phyloP scores from a whole-genome alignment of 305 asterid genomes.

The Fraxinus platypoda region DNA sequence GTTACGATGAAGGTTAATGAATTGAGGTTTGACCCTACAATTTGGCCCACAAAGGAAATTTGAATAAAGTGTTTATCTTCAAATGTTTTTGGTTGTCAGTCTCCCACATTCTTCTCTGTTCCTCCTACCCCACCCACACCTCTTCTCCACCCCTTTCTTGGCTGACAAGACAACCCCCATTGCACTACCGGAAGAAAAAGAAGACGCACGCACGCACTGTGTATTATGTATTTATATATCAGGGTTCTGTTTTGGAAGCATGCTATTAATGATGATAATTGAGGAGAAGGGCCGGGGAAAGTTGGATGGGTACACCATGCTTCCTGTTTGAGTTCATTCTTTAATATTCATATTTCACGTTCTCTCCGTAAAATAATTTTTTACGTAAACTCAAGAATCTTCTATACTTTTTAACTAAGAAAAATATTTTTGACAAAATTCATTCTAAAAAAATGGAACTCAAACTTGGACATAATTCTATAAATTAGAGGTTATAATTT shows the following conservation, averaged over 20 bases:
- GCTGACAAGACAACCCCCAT: slow-evolving; percentile 64
- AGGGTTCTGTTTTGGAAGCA: slow-evolving; percentile 43
- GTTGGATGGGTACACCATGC: slow-evolving; percentile 23
- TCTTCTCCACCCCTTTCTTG: not conserved
- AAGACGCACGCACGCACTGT: slow-evolving; percentile 14
- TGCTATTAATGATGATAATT: slow-evolving; percentile 54
- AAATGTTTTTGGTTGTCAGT: not conserved
- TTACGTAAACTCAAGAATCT: not conserved
- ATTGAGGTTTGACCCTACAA: slow-evolving; percentile 30
- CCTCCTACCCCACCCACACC: not conserved
- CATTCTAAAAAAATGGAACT: not conserved
- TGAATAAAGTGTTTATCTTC: not conserved
- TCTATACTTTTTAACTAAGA: not conserved
- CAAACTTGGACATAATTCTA: not conserved
- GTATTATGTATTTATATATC: slow-evolving; percentile 18
- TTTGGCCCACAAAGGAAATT: slow-evolving; percentile 13
- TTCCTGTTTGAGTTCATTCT: not conserved
- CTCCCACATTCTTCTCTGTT: slow-evolving; percentile 7
- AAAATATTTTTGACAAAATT: too few species aligned
- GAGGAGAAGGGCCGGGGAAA: slow-evolving; percentile 41
- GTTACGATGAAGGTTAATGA: slow-evolving; percentile 23
- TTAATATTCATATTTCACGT: not conserved
- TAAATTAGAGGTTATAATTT: not conserved
- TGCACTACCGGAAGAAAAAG: slow-evolving; percentile 41
- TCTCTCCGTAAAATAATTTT: not conserved